Base-by-base conservation (phyloP, 805 yeast species). In the Starmerella apicola region DNA sequence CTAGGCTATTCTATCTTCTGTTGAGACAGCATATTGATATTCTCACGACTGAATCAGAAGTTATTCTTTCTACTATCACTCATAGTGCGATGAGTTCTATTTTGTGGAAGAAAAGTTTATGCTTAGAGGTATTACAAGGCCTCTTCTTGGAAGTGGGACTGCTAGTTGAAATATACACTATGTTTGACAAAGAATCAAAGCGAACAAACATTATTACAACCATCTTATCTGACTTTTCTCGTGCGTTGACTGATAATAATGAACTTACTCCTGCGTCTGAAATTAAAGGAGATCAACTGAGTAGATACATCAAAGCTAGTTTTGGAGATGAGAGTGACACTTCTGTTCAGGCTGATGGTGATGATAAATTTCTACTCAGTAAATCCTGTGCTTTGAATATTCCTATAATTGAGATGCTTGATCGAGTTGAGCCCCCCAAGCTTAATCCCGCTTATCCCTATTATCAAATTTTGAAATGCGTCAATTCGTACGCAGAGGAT, bases 1-100 rank as follows among this genome's bases (percentile, higher is more conserved):
- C 83, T 32, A 68, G 97, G 37, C 68, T 85, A 8, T 67, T 83
- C 13, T 66, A 69, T 28, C 62, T 84, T 3, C 56, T 88, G 31
- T 58, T 85, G 4, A 63, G 71, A 25, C 74, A 76, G 20, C 81
- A 76, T 49, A 64, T 85, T 17, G 59, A 66, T 0, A 67, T 74
- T 5, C 59, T 88, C 27, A 78, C 73, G 37, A 70, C 80, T 24
- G 96, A 88, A 57, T 68, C 81, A 20, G 95, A 85, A 52, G 85
- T 84, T 5, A 73, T 86, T 2, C 60, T 88, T 13, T 76, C 93
- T 0, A 64, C 81, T 20, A 59, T 85, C 25, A 81, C 81, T 15
- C 93, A 81, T 54, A 54, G 82, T n/a, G 66, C 78, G 1, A 64
- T 66, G 25, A 76, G 73, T 5, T 67, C 76, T 0, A 75, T 78